phyloP scores from a whole-genome alignment of 148 eudicot species.

The Tetragonia tetragonoides region DNA sequence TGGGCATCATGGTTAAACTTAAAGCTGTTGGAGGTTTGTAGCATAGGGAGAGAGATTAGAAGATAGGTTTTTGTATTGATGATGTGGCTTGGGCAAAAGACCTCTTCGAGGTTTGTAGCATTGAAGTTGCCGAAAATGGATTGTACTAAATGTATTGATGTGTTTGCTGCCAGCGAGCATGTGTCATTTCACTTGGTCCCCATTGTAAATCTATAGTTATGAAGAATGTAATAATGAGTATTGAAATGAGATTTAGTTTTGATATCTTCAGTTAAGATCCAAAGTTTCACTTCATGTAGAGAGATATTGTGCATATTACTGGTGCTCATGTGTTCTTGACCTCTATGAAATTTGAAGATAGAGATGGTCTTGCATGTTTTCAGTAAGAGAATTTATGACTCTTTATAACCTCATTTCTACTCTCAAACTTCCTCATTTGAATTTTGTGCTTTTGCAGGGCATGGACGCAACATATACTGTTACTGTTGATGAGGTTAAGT shows the following conservation, averaged over 20 bases:
- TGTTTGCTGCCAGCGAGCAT: no score
- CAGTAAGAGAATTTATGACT: neutral
- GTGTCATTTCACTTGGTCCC: neutral
- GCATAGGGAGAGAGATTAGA: no score
- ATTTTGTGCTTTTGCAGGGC: constrained; percentile 40
- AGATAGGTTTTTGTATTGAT: no score
- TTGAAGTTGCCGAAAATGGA: neutral
- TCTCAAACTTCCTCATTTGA: neutral
- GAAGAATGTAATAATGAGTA: neutral
- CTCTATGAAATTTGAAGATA: neutral
- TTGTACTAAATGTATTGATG: no score
- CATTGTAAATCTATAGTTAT: neutral
- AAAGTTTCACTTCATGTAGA: no score
- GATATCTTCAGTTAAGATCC: neutral
- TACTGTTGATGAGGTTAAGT: constrained; percentile 59
- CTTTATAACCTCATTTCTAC: neutral
- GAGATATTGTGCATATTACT: neutral
- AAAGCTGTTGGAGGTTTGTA: no score
- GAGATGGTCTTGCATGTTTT: neutral
- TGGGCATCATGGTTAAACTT: no score
- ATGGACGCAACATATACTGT: constrained; percentile 68
- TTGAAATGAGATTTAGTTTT: neutral
- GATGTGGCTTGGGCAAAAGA: no score
- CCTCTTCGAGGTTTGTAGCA: no score
- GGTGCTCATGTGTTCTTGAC: neutral